Evolutionary conservation across 306 rosid genomes (phyloP), one percentile per base, ranked within the genome.

Genomic region (Cucurbita argyrosperma): DNA sequence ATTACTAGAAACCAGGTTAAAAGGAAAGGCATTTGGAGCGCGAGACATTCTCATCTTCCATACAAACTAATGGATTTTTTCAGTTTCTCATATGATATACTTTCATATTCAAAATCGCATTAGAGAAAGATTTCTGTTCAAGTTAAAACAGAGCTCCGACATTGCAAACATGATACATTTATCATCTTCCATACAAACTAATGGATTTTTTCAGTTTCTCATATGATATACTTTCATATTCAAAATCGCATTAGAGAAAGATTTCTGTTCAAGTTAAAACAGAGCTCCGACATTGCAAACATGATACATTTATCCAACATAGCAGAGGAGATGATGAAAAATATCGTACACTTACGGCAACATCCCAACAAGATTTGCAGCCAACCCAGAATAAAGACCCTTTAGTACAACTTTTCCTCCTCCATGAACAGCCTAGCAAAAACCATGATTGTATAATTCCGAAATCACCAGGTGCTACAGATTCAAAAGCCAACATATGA

Each of bases 301-400:
- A 11, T 30, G 14, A 68, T 46, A 67, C 51, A 11, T 68, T 68
- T 14, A 70, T 70, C 59, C 26, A 50, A 72, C 45, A 71, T 80
- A 40, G 72, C 35, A 7, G 26, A 15, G 10, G 53, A 43, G 63
- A 58, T 30, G 18, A 12, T 51, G 65, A 47, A 55, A 38, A 21
- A 26, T 26, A 50, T 69, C 23, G 56, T 68, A 26, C 74, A 80
- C 86, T 71, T 76, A 83, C 86, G 82, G 86, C 65, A 83, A 77
- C 26, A 79, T 77, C 72, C 86, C 86, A 55, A 72, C 78, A 69
- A 83, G 83, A 55, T 83, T 83, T 55, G 78, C 86, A 37, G 79
- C 77, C 73, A 83, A 75, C 64, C 84, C 86, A 39, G 84, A 80
- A 80, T 83, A 83, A 21, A 83, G 76, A 62, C 75, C 82, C 53